A percentile compares a stretch with the other conserved stretches of the same genome.
phyloP scores from a whole-genome alignment of 2,329 filamentous ascomycete species.

The Thielaviopsis populi region DNA sequence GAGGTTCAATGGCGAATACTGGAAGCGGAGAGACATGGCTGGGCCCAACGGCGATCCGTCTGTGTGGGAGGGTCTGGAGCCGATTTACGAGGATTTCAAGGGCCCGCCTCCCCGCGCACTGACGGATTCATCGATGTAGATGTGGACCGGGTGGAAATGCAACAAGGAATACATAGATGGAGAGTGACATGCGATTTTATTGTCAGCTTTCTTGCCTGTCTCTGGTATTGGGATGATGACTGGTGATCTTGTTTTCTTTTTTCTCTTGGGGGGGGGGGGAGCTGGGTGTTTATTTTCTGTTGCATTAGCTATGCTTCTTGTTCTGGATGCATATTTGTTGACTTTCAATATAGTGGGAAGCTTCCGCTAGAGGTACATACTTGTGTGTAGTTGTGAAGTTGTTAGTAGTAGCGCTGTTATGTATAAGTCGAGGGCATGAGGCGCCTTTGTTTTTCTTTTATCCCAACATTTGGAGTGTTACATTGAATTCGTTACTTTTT shows the following conservation, averaged over 20 bases:
- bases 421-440: not conserved
- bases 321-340: not conserved
- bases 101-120: constrained; percentile 9
- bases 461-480: not conserved
- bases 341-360: not conserved
- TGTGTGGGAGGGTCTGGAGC: constrained; percentile 59
- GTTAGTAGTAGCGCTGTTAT: not conserved
- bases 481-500: not conserved
- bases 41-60: constrained; percentile 40
- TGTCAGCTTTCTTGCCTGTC: not conserved
- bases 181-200: not conserved
- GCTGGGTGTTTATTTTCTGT: not conserved
- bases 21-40: constrained; percentile 55
- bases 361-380: not conserved
- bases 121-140: constrained; percentile 14
- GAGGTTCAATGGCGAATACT: constrained; percentile 81
- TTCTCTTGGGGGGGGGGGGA: not conserved
- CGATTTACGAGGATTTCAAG: constrained; percentile 43
- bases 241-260: not conserved
- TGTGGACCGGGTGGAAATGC: not conserved
- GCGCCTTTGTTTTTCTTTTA: not conserved
- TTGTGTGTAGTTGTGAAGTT: not conserved
- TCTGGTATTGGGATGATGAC: not conserved
- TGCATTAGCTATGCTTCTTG: not conserved
- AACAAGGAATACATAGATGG: not conserved